A percentile compares a stretch with the other conserved stretches of the same genome.
These are phyloP conservation scores for Poteriospumella lacustris DNA, from an alignment of 108 stramenopile species.

Conservation along the genomic window DNA sequence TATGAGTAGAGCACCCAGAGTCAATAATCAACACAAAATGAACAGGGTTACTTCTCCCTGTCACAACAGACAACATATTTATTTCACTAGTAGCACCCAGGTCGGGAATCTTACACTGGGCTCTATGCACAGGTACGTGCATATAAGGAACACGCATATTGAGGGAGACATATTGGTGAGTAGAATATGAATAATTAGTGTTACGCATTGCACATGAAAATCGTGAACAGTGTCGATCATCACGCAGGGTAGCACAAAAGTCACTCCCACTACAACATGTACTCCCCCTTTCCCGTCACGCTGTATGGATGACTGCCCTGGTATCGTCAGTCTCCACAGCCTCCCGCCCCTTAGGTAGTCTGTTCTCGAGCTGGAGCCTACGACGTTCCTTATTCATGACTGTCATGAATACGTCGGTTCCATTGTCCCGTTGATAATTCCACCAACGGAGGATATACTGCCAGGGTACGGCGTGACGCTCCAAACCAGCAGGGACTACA, in stretches of 20 bases:
- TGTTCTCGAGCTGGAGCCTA: constrained; percentile 6
- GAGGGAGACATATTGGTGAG: constrained; percentile 6
- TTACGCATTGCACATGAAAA: constrained; percentile 8
- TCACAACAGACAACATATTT: constrained; percentile 3
- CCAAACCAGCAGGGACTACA: not conserved
- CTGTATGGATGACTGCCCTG: constrained; percentile 6
- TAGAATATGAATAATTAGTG: constrained; percentile 9
- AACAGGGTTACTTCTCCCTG: constrained; percentile 2
- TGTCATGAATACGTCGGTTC: constrained; percentile 7
- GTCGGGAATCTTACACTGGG: not conserved
- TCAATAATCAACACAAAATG: constrained; percentile 9
- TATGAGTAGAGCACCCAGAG: no score
- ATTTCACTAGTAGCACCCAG: not conserved
- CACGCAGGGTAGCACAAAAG: constrained; percentile 6
- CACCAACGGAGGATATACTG: constrained; percentile 6
- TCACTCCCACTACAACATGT: constrained; percentile 7
- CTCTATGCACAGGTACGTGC: not conserved
- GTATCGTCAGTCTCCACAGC: constrained; percentile 6
- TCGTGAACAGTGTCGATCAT: constrained; percentile 7
- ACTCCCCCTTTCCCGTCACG: constrained; percentile 5
- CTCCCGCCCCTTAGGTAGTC: not conserved
- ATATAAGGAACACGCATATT: constrained; percentile 8
- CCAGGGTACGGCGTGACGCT: not conserved
- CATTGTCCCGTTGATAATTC: constrained; percentile 7
- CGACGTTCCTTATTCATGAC: constrained; percentile 7